Conservation (phyloP, 2,329 filamentous ascomycete genomes). For the Botryotinia narcissicola region DNA sequence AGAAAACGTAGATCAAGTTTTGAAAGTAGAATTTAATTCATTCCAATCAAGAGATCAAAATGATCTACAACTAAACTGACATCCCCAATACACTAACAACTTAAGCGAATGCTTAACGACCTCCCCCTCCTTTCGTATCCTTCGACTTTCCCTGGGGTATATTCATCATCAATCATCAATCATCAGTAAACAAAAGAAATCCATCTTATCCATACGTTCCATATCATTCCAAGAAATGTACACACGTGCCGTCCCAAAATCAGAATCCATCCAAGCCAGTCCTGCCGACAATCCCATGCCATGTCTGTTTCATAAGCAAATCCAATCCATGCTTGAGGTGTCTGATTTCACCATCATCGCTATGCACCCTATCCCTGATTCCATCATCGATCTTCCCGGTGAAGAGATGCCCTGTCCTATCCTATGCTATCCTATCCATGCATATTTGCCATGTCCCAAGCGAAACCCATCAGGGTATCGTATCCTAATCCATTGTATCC, state of each 20-base stretch:
- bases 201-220: background rate
- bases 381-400: background rate
- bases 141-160: background rate
- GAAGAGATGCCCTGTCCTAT: slow-evolving; percentile 2
- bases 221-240: background rate
- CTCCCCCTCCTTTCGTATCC: background rate
- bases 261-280: background rate
- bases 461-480: background rate
- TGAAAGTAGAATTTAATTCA: background rate
- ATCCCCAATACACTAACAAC: background rate
- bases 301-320: background rate
- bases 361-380: background rate
- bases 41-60: background rate
- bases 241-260: background rate
- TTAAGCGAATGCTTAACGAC: background rate
- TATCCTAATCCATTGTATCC: background rate
- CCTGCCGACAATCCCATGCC: background rate
- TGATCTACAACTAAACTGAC: background rate
- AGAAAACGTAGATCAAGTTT: background rate
- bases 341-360: background rate
- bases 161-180: slow-evolving; percentile 15
- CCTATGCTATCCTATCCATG: background rate
- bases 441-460: background rate
- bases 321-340: background rate
- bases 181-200: background rate